phyloP scores from a whole-genome alignment of 441 rosid genomes.

The Bruguiera hainesii region DNA sequence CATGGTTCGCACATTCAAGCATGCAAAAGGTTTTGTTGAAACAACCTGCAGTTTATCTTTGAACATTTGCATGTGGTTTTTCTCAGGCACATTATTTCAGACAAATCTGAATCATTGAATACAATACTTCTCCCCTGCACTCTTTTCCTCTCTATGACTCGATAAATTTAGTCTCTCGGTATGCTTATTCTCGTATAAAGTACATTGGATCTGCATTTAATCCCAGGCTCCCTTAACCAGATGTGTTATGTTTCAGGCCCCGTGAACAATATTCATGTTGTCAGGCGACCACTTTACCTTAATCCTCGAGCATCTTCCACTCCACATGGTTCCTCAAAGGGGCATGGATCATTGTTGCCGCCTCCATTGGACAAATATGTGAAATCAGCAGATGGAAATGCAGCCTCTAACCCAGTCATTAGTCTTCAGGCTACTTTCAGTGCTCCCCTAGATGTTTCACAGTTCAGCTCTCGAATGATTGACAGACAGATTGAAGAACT shows the following conservation, averaged over 20 bases:
- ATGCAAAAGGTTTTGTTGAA: slow-evolving; percentile 52
- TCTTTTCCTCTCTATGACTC: too few relatives aligned
- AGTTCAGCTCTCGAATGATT: slow-evolving; percentile 39
- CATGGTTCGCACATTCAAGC: slow-evolving; percentile 49
- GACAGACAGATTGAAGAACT: slow-evolving; percentile 60
- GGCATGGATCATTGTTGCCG: slow-evolving; percentile 41
- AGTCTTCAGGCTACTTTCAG: slow-evolving; percentile 30
- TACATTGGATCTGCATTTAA: neutral
- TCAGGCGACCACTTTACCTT: slow-evolving; percentile 31
- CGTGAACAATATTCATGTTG: slow-evolving; percentile 62
- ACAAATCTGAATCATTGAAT: too few relatives aligned
- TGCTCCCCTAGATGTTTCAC: slow-evolving; percentile 28
- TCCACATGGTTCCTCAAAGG: slow-evolving; percentile 42
- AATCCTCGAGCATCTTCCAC: slow-evolving; percentile 24
- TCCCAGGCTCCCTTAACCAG: neutral
- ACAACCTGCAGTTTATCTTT: neutral
- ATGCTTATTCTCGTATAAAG: neutral
- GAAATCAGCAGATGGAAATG: slow-evolving; percentile 37
- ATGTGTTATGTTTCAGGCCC: slow-evolving; percentile 41
- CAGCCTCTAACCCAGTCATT: slow-evolving; percentile 30
- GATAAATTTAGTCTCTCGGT: too few relatives aligned
- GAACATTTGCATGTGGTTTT: slow-evolving; percentile 1
- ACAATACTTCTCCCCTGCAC: too few relatives aligned
- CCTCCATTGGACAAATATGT: slow-evolving; percentile 63
- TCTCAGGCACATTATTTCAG: neutral